Conservation (phyloP, 768 basidiomycete genomes). For the Serendipita vermifera region DNA sequence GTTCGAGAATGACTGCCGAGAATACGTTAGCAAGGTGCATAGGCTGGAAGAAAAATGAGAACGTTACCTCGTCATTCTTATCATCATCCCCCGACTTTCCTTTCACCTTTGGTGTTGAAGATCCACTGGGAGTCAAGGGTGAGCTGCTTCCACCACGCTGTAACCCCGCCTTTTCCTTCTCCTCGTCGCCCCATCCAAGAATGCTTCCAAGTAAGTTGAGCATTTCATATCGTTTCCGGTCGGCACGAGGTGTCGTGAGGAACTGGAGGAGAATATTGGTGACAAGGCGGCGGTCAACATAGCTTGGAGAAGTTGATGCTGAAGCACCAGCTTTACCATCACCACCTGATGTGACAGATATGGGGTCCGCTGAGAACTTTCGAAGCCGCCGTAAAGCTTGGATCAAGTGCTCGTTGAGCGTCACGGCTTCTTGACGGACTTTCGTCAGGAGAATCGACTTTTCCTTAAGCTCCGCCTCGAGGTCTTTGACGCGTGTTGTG, state of each 20-base stretch:
- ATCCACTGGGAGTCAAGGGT: too few species aligned
- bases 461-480: constrained; percentile 89
- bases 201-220: constrained; percentile 76
- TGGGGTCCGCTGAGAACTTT: constrained; percentile 51
- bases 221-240: constrained; percentile 96
- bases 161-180: constrained; percentile 83
- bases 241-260: constrained; percentile 77
- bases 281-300: constrained; percentile 51
- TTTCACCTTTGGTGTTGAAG: constrained; percentile 19
- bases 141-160: constrained; percentile 35
- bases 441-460: constrained; percentile 93
- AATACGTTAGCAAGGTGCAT: constrained; percentile 12
- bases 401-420: constrained; percentile 93
- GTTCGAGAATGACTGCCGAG: constrained; percentile 77
- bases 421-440: constrained; percentile 91
- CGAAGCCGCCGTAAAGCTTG: constrained; percentile 93
- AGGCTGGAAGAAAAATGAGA: neutral
- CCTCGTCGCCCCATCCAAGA: constrained; percentile 82
- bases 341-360: neutral
- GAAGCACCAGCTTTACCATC: too few species aligned
- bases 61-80: constrained; percentile 67
- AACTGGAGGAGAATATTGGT: constrained; percentile 89
- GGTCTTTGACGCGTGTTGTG: constrained; percentile 48
- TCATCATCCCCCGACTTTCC: constrained; percentile 44
- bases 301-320: neutral